Conservation (phyloP, 768 basidiomycete species). For the Roridomyces roridus region DNA sequence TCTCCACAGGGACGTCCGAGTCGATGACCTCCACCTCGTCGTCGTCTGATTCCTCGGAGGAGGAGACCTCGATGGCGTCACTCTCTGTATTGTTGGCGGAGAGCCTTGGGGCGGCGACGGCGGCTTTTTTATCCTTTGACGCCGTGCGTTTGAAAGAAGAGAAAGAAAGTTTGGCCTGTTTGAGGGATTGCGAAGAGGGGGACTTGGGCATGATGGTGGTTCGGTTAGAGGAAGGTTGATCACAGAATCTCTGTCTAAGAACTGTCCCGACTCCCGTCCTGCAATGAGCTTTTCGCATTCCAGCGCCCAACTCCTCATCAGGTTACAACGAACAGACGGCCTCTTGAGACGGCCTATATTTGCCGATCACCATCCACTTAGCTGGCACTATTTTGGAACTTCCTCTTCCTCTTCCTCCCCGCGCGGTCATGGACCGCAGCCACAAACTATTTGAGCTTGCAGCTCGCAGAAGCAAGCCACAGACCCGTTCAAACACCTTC, state of each 20-base stretch:
- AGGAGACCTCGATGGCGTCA: slow-evolving; percentile 29
- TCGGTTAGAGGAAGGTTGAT: too few species aligned
- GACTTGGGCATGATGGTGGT: slow-evolving; percentile 9
- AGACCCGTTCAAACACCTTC: not conserved
- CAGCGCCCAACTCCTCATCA: too few species aligned
- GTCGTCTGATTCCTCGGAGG: slow-evolving; percentile 28
- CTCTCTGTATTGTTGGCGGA: slow-evolving; percentile 17
- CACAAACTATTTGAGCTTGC: not conserved
- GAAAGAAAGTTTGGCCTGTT: slow-evolving; percentile 55
- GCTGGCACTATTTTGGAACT: too few species aligned
- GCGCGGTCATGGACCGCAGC: too few species aligned
- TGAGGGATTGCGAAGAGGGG: slow-evolving; percentile 33
- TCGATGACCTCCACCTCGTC: slow-evolving; percentile 18
- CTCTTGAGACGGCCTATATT: too few species aligned
- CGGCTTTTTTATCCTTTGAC: slow-evolving; percentile 27
- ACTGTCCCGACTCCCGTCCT: too few species aligned
- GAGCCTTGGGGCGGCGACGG: slow-evolving; percentile 11
- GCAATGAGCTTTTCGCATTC: too few species aligned
- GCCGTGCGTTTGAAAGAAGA: slow-evolving; percentile 52
- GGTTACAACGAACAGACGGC: too few species aligned
- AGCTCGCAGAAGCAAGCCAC: not conserved
- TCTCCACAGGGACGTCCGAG: slow-evolving; percentile 2
- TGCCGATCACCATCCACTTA: too few species aligned
- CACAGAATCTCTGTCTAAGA: too few species aligned
- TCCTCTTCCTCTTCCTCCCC: too few species aligned